Evolutionary conservation across 306 rosid genomes (phyloP).

Genomic region (Quercus cerris): DNA sequence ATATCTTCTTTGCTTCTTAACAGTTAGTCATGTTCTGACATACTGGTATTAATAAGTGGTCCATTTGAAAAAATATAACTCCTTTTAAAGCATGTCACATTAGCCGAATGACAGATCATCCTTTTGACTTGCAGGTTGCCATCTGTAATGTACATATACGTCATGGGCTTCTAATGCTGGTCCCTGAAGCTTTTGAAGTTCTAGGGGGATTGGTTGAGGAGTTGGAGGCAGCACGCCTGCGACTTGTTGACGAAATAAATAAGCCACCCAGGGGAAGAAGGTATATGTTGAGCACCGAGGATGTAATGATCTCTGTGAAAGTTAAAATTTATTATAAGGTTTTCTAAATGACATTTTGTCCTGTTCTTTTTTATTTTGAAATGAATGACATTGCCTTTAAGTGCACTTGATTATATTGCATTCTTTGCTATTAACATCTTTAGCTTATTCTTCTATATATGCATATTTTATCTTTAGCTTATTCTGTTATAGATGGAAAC

Average conservation of each 20-base stretch:
- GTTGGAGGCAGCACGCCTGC: constrained; percentile 77
- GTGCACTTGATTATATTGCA: not conserved
- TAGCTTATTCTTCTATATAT: not conserved
- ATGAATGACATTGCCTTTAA: not conserved
- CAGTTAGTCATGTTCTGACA: constrained; percentile 10
- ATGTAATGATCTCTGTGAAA: constrained; percentile 1
- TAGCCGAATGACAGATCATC: constrained; percentile 10
- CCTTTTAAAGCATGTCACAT: no score
- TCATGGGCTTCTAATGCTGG: constrained; percentile 85
- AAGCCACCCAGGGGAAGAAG: constrained; percentile 90
- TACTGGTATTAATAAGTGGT: not conserved
- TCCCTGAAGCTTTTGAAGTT: constrained; percentile 70
- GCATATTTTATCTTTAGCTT: no score
- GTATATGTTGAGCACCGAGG: constrained; percentile 32
- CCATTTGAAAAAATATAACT: no score
- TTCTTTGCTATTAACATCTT: not conserved
- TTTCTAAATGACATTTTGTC: no score
- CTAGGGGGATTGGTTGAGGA: constrained; percentile 85
- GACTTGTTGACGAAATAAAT: constrained; percentile 75
- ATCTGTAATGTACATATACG: constrained; percentile 70
- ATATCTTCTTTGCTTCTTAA: not conserved
- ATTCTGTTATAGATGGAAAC: not conserved
- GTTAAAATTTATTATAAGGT: no score
- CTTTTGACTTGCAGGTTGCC: constrained; percentile 53
- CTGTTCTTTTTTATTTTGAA: no score